Base-by-base conservation (phyloP, 257 asterid species). In the Nicotiana undulata region DNA sequence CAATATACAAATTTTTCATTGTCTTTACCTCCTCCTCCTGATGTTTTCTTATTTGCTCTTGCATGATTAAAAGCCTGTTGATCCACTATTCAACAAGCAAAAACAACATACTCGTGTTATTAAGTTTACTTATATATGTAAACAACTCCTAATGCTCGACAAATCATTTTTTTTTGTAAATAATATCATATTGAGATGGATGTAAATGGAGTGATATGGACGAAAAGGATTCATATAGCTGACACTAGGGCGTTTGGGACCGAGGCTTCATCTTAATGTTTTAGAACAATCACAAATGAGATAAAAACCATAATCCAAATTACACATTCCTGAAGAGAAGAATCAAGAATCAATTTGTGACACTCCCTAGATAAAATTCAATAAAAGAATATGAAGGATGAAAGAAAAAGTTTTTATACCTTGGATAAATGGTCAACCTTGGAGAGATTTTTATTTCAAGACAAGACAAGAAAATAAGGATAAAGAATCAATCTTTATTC, bases 21-120 rank as follows among this genome's bases (percentile, higher is more conserved):
- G 52, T 82, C 72, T 87, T 88, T 15, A 90, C 20, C 63, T 93
- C 97, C 82, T 93, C 97, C 82, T 87, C 89, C 82, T 91, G 90
- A 60, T 85, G 65, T 84, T 86, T 89, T 65, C 86, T 88, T 84
- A 82, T 87, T 56, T 88, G 91, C 37, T 83, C 87, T 82, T 88
- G 93, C 90, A 89, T 79, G 26, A 85, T 59, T 81, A 46, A 24
- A 18, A 55, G 44, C 75, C 84, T 86, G 17, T 81, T 61, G 34
- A 56, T 87, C 63, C 64, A 80, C 77, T 40, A 40, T 78, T 86
- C 95, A 85, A 76, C 60, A 76, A 49, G 49, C 15, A 70, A 34
- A 17, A 66, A 4, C 12, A 40, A 40, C 9, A 37, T 37, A 6
- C 2, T 6, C 9, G 9, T 37, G 44, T 37, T 37, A 37, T 8